These are phyloP conservation scores for Botrytis byssoidea DNA, from an alignment of 2,329 filamentous ascomycete genomes.

Conservation along the genomic window DNA sequence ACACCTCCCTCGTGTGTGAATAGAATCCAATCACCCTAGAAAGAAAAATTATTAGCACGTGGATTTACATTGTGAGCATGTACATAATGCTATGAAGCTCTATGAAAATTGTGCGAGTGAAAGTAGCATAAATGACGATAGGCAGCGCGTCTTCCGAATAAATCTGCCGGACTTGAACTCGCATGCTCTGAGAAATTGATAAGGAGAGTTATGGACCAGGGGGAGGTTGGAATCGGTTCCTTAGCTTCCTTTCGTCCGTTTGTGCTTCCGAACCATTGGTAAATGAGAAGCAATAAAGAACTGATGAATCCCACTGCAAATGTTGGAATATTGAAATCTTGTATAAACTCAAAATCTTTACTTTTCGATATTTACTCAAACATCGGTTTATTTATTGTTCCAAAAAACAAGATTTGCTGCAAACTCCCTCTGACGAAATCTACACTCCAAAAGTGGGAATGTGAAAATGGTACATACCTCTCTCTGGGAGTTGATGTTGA, in stretches of 20 bases:
- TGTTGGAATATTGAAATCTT: conserved; percentile 10
- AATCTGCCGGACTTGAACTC: conserved; percentile 30
- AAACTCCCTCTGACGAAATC: background rate
- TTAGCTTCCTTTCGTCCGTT: conserved; percentile 39
- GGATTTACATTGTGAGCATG: background rate
- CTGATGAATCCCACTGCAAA: conserved; percentile 29
- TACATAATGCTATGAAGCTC: conserved; percentile 22
- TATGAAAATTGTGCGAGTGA: conserved; percentile 23
- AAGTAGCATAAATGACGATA: conserved; percentile 9
- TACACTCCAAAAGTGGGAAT: background rate
- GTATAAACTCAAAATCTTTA: conserved; percentile 20
- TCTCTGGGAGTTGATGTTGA: conserved; percentile 99
- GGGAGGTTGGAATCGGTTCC: conserved; percentile 31
- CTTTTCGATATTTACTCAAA: conserved; percentile 41
- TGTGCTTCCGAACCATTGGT: conserved; percentile 19
- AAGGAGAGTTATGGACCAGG: conserved; percentile 17
- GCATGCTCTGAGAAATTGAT: conserved; percentile 24
- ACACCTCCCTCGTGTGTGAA: conserved; percentile 99
- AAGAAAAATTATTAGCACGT: conserved; percentile 31
- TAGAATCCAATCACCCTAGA: conserved; percentile 96
- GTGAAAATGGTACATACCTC: conserved; percentile 71
- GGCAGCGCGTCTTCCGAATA: conserved; percentile 23
- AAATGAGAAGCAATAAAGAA: conserved; percentile 29
- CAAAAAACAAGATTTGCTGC: background rate
- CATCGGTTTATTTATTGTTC: background rate